Conservation (phyloP, 2,329 filamentous ascomycete species). For the Parafenestella ontariensis region DNA sequence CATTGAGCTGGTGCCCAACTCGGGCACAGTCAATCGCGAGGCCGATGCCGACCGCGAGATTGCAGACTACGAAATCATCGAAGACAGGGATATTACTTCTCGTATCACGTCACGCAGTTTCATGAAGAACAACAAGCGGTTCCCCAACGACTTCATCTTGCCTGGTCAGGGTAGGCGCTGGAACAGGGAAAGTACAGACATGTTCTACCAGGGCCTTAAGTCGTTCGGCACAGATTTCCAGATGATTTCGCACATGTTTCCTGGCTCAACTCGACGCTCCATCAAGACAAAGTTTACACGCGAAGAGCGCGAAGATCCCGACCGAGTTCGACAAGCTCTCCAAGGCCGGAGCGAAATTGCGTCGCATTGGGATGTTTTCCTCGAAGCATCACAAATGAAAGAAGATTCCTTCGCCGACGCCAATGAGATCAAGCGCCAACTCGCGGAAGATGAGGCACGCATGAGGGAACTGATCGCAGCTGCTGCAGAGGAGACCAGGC, state of each 20-base stretch:
- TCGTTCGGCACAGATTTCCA: slow-evolving; percentile 86
- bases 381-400: slow-evolving; percentile 38
- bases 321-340: slow-evolving; percentile 69
- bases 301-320: slow-evolving; percentile 73
- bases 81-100: slow-evolving; percentile 80
- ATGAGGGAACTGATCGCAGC: slow-evolving; percentile 47
- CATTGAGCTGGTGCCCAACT: slow-evolving; percentile 73
- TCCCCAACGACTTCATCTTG: slow-evolving; percentile 54
- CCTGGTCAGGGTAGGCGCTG: slow-evolving; percentile 61
- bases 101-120: slow-evolving; percentile 74
- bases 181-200: slow-evolving; percentile 73
- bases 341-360: slow-evolving; percentile 49
- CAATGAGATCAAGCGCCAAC: slow-evolving; percentile 40
- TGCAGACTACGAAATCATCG: slow-evolving; percentile 66
- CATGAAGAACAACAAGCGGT: slow-evolving; percentile 65
- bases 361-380: slow-evolving; percentile 49
- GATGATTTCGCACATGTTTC: slow-evolving; percentile 79
- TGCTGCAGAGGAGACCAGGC: slow-evolving; percentile 42
- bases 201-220: slow-evolving; percentile 76
- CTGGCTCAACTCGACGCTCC: slow-evolving; percentile 72
- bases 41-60: slow-evolving; percentile 65
- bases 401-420: slow-evolving; percentile 49
- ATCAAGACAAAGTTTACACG: slow-evolving; percentile 85
- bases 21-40: slow-evolving; percentile 72
- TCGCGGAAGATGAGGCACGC: slow-evolving; percentile 31